Base-by-base conservation (phyloP, 2,329 filamentous ascomycete species). In the Monilinia fructicola region DNA sequence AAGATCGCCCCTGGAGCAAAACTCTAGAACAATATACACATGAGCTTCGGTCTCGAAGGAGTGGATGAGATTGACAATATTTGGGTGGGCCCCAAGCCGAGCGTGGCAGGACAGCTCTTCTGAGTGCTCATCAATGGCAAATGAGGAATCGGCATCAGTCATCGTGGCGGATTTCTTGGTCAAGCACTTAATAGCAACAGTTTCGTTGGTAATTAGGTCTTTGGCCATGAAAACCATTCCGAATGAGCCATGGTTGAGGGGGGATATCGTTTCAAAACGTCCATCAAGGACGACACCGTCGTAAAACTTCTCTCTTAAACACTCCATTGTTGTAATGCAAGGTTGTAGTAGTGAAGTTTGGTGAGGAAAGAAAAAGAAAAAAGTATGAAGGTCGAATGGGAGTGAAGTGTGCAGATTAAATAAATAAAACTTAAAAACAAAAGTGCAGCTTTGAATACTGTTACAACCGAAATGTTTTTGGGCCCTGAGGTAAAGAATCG, bases 191-290 rank as follows among this genome's bases (percentile, higher is more conserved):
- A 99, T 91, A 69, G 95, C 95, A 73, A 99, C 95, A 68, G 87
- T 85, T 68, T 95, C 84, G 73, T 88, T 86, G 68, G 91, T 96
- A 71, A 83, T 78, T 71, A 88, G 83, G 78, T 99, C 93, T 77
- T 85, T 90, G 68, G 94, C 95, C 80, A 93, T 89, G 80, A 97
- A 97, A 74, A 99, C 95, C 92, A 98, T 96, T 77, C 95, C 95
- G 77, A 98, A 99, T 66, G 95, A 98, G 74, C 95, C 95, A 85
- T 97, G 93, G 78, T 99, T 99, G 81, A 99, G 90, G 67, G 95
- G 93, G 73, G 93, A 91, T 76, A 97, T 85, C 66, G 93, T 96
- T 80, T 91, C 84, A 79, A 95, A 99, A 73, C 95, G 93, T 78
- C 92, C 93, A 77, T 91, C 88, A 77, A 97, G 88, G 77, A 96